These are phyloP conservation scores for Coemansia sp. DNA, from an alignment of 192 early-diverging fungal species.

Conservation along the genomic window DNA sequence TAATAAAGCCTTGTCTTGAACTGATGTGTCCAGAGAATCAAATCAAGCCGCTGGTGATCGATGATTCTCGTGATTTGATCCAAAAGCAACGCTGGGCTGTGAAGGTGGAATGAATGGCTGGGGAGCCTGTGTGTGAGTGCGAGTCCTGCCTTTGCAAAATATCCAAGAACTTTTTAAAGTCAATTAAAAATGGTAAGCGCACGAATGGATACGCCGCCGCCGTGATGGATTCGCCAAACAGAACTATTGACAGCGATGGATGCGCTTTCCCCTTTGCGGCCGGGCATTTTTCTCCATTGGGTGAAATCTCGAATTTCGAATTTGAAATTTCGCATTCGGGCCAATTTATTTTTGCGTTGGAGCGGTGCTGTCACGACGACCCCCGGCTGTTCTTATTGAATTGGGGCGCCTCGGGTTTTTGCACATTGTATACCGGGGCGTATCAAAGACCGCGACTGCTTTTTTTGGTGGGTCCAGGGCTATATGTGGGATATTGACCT, in stretches of 20 bases:
- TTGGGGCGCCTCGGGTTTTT: too few relatives aligned
- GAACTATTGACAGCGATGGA: neutral
- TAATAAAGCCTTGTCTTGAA: too few relatives aligned
- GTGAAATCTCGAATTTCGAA: neutral
- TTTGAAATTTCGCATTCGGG: neutral
- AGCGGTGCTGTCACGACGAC: neutral
- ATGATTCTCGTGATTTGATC: neutral
- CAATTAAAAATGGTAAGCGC: constrained; percentile 8
- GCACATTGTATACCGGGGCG: neutral
- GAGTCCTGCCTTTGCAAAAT: neutral
- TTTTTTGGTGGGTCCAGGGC: too few relatives aligned
- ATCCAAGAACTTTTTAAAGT: neutral
- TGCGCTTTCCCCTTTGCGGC: neutral
- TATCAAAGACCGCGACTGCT: too few relatives aligned
- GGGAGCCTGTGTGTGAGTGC: neutral
- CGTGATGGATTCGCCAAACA: neutral
- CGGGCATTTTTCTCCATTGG: neutral
- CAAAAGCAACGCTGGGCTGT: neutral
- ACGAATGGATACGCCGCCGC: neutral
- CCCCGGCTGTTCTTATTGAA: too few relatives aligned
- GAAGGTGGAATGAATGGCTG: neutral
- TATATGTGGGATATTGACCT: too few relatives aligned
- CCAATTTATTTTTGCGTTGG: neutral
- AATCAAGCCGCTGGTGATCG: neutral
- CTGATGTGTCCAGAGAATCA: too few relatives aligned